Conservation (phyloP, 2,329 filamentous ascomycete species). For the Apiospora saccharicola region DNA sequence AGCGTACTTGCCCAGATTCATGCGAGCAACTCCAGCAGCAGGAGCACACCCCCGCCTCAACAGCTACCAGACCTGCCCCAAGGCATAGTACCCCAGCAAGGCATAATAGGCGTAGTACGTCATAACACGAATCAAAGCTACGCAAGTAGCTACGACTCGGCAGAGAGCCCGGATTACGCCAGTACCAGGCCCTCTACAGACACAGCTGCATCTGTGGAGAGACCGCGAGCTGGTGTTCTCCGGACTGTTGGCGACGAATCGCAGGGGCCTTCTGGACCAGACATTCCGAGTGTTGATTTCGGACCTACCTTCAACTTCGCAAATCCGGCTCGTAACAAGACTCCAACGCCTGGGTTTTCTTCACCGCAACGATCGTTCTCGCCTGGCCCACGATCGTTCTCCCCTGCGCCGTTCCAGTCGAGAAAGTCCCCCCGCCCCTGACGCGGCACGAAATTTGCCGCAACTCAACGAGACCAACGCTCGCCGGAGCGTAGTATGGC, state of each 20-base stretch:
- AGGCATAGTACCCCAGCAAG: slow-evolving; percentile 23
- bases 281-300: slow-evolving; percentile 35
- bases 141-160: slow-evolving; percentile 62
- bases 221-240: slow-evolving; percentile 79
- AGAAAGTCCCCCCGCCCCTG: slow-evolving; percentile 35
- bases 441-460: slow-evolving; percentile 51
- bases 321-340: slow-evolving; percentile 43
- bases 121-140: slow-evolving; percentile 47
- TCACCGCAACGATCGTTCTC: slow-evolving; percentile 36
- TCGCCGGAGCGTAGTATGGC: slow-evolving; percentile 75
- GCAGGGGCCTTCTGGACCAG: not conserved
- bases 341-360: slow-evolving; percentile 35
- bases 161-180: slow-evolving; percentile 78
- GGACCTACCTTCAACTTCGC: slow-evolving; percentile 72
- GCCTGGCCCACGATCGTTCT: slow-evolving; percentile 29
- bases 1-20: slow-evolving; percentile 58
- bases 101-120: slow-evolving; percentile 31
- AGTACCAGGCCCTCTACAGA: slow-evolving; percentile 68
- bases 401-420: slow-evolving; percentile 26
- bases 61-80: slow-evolving; percentile 21
- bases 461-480: slow-evolving; percentile 60
- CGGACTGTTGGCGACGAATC: slow-evolving; percentile 74
- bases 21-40: slow-evolving; percentile 41
- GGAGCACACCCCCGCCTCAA: slow-evolving; percentile 28
- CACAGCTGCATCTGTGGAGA: slow-evolving; percentile 62